Evolutionary conservation across 495 filamentous ascomycete genomes (phyloP), one percentile per base, ranked within the genome.

Genomic region (Filosporella fistucella): DNA sequence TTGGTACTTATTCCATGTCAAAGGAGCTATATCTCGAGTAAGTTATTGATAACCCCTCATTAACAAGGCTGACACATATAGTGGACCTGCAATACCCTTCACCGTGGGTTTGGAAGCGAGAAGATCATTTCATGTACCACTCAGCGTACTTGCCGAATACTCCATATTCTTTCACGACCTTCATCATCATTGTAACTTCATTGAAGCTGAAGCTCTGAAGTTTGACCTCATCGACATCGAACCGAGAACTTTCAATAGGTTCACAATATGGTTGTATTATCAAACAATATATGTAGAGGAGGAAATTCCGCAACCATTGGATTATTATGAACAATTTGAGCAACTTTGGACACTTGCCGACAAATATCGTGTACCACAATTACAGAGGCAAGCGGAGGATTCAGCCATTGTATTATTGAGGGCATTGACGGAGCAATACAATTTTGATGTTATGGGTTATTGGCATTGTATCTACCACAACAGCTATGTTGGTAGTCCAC

Each of bases 161-260:
- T 42, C 40, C 8, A 28, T 42, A 8, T 42, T 42, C n/a, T 42
- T 42, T 22, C 40, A 42, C n/a, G 40, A 42, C 40, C 18, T 42
- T 14, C 23, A 26, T 16, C 12, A 42, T 17, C 40, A 42, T 17
- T 42, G 23, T 24, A 42, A 42, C n/a, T 13, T 26, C 7, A 14
- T 42, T 14, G 40, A 42, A 28, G 40, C 40, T 24, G 23, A 42
- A 24, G 40, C 40, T 26, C 40, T 42, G 10, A 42, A 42, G 18
- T 42, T 42, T 24, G 40, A 42, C 40, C 40, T 42, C 21, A 24
- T 22, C 40, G 40, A 25, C 23, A 42, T 14, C 40, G 40, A 42
- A 8, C 40, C 40, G 3, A n/a, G 6, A 28, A 42, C 40, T 12
- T 42, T 42, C 23, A 42, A 42, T 14, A 9, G 40, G 11, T 42